Conservation (phyloP, 148 eudicot genomes). For the Gaultheria prostrata region DNA sequence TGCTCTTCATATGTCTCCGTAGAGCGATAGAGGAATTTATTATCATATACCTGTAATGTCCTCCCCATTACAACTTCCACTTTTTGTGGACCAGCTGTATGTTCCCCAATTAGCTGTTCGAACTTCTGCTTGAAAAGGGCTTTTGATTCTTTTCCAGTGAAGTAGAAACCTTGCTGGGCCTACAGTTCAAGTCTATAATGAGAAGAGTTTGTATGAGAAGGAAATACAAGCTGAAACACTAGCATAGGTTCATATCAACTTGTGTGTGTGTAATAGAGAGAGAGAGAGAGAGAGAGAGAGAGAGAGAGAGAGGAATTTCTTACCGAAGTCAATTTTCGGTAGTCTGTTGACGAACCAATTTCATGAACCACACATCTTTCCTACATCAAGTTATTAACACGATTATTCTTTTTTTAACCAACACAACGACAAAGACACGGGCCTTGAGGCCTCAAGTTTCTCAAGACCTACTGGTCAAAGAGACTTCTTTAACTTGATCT, state of each 20-base stretch:
- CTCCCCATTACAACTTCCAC: slow-evolving; percentile 98
- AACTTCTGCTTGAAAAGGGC: slow-evolving; percentile 59
- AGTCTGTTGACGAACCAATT: slow-evolving; percentile 85
- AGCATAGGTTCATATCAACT: neutral
- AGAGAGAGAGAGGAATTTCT: neutral
- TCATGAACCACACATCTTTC: slow-evolving; percentile 77
- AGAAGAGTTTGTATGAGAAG: neutral
- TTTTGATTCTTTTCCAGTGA: slow-evolving; percentile 51
- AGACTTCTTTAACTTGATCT: neutral
- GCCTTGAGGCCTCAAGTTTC: neutral
- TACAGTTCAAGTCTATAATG: slow-evolving; percentile 25
- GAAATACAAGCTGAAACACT: neutral
- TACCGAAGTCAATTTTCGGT: slow-evolving; percentile 83
- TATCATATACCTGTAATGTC: slow-evolving; percentile 53
- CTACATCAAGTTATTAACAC: slow-evolving; percentile 34
- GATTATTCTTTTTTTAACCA: neutral
- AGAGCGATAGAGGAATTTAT: slow-evolving; percentile 5
- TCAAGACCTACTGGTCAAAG: neutral
- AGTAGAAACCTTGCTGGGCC: slow-evolving; percentile 82
- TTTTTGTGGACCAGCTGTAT: slow-evolving; percentile 48
- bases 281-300: neutral
- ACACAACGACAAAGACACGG: neutral
- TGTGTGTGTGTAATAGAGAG: neutral
- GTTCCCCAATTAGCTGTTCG: slow-evolving; percentile 54
- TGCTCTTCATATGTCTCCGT: neutral